phyloP scores from a whole-genome alignment of 1,284 basidiomycete genomes.

The Agaricales sp. region DNA sequence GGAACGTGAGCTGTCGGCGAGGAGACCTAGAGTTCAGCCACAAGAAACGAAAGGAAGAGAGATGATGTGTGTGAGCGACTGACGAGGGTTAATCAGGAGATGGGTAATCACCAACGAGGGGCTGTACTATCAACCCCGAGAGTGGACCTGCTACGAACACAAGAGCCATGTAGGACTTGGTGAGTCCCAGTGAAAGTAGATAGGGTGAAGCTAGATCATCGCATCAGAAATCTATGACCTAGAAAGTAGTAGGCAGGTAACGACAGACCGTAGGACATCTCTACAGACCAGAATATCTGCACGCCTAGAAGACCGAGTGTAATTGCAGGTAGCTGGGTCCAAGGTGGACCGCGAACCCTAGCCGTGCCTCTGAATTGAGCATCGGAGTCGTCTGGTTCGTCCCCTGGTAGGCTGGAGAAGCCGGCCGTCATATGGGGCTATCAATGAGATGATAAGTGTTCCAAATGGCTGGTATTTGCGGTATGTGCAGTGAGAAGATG shows the following conservation, averaged over 20 bases:
- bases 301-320: constrained; percentile 76
- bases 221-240: constrained; percentile 6
- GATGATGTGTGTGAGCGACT: background rate
- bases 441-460: background rate
- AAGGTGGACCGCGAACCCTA: constrained; percentile 47
- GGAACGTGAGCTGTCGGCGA: constrained; percentile 85
- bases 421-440: constrained; percentile 7
- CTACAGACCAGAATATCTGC: constrained; percentile 84
- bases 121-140: constrained; percentile 87
- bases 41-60: background rate
- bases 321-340: constrained; percentile 58
- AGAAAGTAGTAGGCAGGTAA: background rate
- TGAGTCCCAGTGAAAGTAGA: constrained; percentile 81
- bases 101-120: constrained; percentile 66
- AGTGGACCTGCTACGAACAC: constrained; percentile 94
- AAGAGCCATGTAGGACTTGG: constrained; percentile 79
- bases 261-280: constrained; percentile 77
- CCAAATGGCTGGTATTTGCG: no score
- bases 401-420: constrained; percentile 7
- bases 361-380: constrained; percentile 16
- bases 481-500: no score
- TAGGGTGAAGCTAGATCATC: constrained; percentile 69
- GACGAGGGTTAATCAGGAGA: background rate
- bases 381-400: constrained; percentile 4
- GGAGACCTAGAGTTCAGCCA: constrained; percentile 36